phyloP scores from a whole-genome alignment of 148 eudicot genomes.

The Fagopyrum esculentum region DNA sequence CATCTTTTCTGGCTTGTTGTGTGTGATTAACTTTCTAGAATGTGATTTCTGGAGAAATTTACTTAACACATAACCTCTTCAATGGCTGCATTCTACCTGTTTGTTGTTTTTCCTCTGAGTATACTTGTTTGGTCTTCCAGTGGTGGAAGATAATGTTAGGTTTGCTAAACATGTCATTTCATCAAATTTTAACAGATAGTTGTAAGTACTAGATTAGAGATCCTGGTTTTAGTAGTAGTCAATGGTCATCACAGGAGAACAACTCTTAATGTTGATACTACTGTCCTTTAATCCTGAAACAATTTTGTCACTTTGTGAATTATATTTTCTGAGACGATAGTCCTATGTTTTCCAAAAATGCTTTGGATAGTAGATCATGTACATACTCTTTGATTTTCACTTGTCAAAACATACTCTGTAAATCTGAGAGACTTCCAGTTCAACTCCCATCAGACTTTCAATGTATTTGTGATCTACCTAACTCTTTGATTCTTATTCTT shows the following conservation, averaged over 20 bases:
- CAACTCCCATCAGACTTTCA: not conserved
- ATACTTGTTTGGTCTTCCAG: not conserved
- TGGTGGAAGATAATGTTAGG: not conserved
- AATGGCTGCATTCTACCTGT: conserved; percentile 3
- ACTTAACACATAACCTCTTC: not conserved
- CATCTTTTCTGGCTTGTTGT: not conserved
- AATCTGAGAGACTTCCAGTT: not conserved
- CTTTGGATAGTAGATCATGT: not conserved
- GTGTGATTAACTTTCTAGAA: not conserved
- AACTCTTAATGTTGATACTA: not conserved
- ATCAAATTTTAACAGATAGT: not conserved
- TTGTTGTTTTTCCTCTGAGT: not conserved
- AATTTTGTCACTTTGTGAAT: not conserved
- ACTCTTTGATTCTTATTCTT: not conserved
- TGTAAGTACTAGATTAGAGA: not conserved
- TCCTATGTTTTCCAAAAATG: not conserved
- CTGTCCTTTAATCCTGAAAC: not conserved
- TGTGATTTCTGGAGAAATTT: not conserved
- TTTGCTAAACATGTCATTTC: not conserved
- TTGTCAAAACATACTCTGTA: not conserved
- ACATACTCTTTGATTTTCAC: not conserved
- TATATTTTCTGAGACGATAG: not conserved
- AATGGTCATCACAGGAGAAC: not conserved
- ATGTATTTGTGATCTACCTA: too few relatives aligned
- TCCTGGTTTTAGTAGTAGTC: not conserved